Evolutionary conservation across 441 rosid species (phyloP).

Genomic region (Euphorbia celastroides): DNA sequence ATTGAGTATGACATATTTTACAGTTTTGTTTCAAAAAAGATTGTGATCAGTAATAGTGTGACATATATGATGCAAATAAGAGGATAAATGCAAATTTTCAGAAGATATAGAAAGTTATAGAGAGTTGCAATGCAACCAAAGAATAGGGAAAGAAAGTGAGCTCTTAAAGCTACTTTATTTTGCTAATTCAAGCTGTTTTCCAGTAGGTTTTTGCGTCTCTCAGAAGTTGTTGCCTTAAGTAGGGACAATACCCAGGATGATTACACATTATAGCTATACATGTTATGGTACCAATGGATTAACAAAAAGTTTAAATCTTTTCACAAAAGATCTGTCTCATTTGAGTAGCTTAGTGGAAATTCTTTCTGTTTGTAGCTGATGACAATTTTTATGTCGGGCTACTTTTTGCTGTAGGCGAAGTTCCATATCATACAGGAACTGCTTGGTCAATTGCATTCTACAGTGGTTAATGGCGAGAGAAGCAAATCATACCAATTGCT

Average conservation of each 20-base stretch:
- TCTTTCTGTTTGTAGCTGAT: neutral
- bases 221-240: neutral
- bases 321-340: neutral
- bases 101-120: neutral
- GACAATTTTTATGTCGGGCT: neutral
- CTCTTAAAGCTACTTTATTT: neutral
- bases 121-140: neutral
- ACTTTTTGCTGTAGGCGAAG: constrained; percentile 55
- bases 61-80: neutral
- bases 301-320: neutral
- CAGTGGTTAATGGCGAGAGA: constrained; percentile 38
- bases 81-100: neutral
- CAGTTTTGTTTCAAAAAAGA: neutral
- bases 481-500: constrained; percentile 52
- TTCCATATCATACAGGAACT: constrained; percentile 91
- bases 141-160: neutral
- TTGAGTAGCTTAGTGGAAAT: neutral
- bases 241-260: neutral
- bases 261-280: neutral
- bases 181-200: neutral
- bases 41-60: neutral
- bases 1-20: neutral
- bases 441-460: constrained; percentile 75
- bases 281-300: neutral
- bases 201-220: neutral